These are phyloP conservation scores for Picochlorum sp. DNA, from an alignment of 139 green algal species.

Conservation along the genomic window DNA sequence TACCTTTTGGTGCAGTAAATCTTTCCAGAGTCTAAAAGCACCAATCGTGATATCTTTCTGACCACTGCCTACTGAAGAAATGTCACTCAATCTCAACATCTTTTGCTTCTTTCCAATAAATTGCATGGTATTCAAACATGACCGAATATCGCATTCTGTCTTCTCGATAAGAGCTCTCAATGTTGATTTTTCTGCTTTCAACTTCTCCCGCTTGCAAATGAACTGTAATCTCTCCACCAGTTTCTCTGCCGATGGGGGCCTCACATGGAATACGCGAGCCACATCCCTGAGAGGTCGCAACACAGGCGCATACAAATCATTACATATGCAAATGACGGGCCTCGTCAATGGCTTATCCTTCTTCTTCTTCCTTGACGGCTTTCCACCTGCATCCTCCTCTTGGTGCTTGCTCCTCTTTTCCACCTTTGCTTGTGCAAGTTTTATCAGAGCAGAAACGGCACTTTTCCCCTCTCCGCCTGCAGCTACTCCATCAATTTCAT, in stretches of 20 bases:
- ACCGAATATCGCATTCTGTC: constrained; percentile 71
- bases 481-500: constrained; percentile 90
- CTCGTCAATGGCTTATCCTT: constrained; percentile 40
- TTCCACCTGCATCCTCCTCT: neutral
- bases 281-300: constrained; percentile 76
- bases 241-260: constrained; percentile 20
- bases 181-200: constrained; percentile 36
- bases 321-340: constrained; percentile 94
- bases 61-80: constrained; percentile 38
- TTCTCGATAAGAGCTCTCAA: constrained; percentile 42
- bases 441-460: constrained; percentile 72
- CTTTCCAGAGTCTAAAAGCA: constrained; percentile 56
- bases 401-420: neutral
- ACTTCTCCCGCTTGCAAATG: constrained; percentile 26
- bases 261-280: constrained; percentile 68
- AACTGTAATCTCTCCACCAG: constrained; percentile 36
- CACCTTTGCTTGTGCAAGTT: constrained; percentile 48
- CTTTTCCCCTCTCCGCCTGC: constrained; percentile 62
- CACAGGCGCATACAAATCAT: constrained; percentile 87
- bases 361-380: constrained; percentile 1
- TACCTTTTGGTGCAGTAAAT: constrained; percentile 44
- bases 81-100: constrained; percentile 26
- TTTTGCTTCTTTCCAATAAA: constrained; percentile 23
- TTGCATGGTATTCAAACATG: constrained; percentile 93
- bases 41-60: constrained; percentile 70